Percentiles rank a stretch among this genome's conserved stretches.
These are phyloP conservation scores for Rubroboletus satanas DNA, from an alignment of 768 basidiomycete species.

Conservation along the genomic window DNA sequence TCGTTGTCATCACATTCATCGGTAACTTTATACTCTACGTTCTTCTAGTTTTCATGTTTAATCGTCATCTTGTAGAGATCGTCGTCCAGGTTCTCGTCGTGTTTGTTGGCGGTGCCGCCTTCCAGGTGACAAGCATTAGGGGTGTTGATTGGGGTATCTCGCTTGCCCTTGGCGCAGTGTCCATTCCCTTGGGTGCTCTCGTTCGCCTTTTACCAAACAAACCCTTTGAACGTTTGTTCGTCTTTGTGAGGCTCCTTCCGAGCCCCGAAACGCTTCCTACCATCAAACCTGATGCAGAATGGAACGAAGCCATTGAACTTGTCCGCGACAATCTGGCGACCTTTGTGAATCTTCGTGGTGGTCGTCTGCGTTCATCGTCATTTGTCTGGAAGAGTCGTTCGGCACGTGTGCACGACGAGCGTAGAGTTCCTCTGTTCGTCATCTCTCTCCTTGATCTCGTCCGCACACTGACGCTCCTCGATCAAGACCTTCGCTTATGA, in stretches of 20 bases:
- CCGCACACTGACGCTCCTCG: slow-evolving; percentile 23
- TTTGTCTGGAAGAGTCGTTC: slow-evolving; percentile 80
- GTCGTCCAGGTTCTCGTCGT: slow-evolving; percentile 84
- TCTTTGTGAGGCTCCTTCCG: slow-evolving; percentile 54
- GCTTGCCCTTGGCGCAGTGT: slow-evolving; percentile 78
- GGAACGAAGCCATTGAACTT: slow-evolving; percentile 76
- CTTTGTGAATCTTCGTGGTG: slow-evolving; percentile 83
- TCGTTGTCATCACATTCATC: slow-evolving; percentile 77
- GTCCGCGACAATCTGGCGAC: slow-evolving; percentile 84
- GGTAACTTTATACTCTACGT: slow-evolving; percentile 46
- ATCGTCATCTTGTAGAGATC: slow-evolving; percentile 55
- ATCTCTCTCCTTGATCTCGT: slow-evolving; percentile 16
- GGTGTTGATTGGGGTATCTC: slow-evolving; percentile 94
- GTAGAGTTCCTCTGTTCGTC: slow-evolving; percentile 46
- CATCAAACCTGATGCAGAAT: slow-evolving; percentile 53
- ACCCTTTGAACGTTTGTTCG: slow-evolving; percentile 66
- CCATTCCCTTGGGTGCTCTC: slow-evolving; percentile 82
- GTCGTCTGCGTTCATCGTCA: slow-evolving; percentile 79
- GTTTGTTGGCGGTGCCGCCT: slow-evolving; percentile 87
- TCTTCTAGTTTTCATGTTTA: slow-evolving; percentile 2
- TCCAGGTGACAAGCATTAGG: slow-evolving; percentile 75
- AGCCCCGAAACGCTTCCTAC: slow-evolving; percentile 63
- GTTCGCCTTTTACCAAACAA: slow-evolving; percentile 78
- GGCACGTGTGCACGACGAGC: slow-evolving; percentile 50
- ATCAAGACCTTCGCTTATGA: slow-evolving; percentile 63